A percentile compares a stretch with the other conserved stretches of the same genome.
Evolutionary conservation across 495 filamentous ascomycete species (phyloP).

Genomic region (Penicillium lividum): DNA sequence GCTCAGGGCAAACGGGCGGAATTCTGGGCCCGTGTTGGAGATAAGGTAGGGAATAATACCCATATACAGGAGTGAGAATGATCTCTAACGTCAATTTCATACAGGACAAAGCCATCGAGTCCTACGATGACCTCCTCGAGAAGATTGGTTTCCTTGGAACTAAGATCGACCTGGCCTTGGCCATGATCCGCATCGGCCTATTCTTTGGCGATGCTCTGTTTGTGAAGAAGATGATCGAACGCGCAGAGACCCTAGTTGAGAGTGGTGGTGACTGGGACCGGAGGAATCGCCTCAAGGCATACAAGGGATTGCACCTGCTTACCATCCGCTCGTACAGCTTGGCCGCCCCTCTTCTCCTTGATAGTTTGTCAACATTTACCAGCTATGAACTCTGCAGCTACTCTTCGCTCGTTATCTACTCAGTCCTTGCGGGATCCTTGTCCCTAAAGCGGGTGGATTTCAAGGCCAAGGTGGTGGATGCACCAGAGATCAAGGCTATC

Average conservation of each 20-base stretch:
- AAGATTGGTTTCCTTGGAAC: slow-evolving; percentile 93
- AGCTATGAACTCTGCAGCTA: slow-evolving; percentile 97
- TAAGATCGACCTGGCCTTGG: slow-evolving; percentile 94
- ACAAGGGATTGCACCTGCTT: slow-evolving; percentile 91
- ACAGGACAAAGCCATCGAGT: slow-evolving; percentile 88
- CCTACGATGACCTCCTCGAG: slow-evolving; percentile 88
- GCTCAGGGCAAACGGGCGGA: slow-evolving; percentile 93
- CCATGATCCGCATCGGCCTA: slow-evolving; percentile 90
- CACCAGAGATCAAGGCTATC: slow-evolving; percentile 95
- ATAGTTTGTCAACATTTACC: slow-evolving; percentile 97
- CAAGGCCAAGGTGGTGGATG: slow-evolving; percentile 97
- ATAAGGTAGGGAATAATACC: slow-evolving; percentile 68
- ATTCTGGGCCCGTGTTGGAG: slow-evolving; percentile 89
- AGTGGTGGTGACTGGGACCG: slow-evolving; percentile 97
- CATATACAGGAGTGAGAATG: neutral
- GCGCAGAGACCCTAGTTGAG: slow-evolving; percentile 87
- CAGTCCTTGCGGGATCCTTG: slow-evolving; percentile 90
- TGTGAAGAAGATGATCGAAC: slow-evolving; percentile 90
- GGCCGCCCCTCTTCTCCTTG: slow-evolving; percentile 89
- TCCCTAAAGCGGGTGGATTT: slow-evolving; percentile 97
- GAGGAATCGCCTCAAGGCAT: slow-evolving; percentile 95
- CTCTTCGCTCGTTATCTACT: slow-evolving; percentile 90
- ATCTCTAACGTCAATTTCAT: slow-evolving; percentile 16
- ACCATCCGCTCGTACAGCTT: slow-evolving; percentile 86
- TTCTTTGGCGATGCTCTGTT: slow-evolving; percentile 91